Evolutionary conservation across 2,329 filamentous ascomycete species (phyloP).

Genomic region (Cladophialophora bantiana): DNA sequence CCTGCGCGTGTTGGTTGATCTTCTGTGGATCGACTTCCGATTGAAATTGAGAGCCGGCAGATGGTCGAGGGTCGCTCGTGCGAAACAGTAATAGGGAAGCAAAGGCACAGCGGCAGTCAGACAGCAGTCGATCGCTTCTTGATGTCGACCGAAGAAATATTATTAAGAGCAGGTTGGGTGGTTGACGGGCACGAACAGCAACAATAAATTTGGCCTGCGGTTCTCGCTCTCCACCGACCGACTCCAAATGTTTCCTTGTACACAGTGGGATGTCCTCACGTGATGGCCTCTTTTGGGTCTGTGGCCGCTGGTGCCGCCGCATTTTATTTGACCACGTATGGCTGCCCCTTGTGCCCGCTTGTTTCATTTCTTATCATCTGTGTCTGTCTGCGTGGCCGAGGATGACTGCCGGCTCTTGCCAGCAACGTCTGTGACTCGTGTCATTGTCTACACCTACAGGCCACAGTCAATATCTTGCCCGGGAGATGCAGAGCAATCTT

Average conservation of each 20-base stretch:
- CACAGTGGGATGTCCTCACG: constrained; percentile 11
- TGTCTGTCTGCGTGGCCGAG: constrained; percentile 10
- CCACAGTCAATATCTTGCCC: neutral
- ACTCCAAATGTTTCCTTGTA: constrained; percentile 11
- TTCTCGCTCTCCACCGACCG: constrained; percentile 20
- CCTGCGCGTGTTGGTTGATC: constrained; percentile 15
- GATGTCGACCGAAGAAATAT: constrained; percentile 1
- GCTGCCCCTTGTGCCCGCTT: constrained; percentile 19
- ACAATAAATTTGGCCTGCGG: constrained; percentile 25
- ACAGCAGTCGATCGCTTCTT: neutral
- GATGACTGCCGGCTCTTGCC: neutral
- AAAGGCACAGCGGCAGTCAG: constrained; percentile 2
- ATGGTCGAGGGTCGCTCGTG: neutral
- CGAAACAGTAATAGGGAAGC: neutral
- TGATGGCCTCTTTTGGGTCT: constrained; percentile 1
- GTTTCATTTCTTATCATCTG: constrained; percentile 24
- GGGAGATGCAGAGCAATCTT: neutral
- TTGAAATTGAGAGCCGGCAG: constrained; percentile 2
- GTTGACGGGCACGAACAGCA: neutral
- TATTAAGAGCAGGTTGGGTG: neutral
- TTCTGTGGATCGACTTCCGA: neutral
- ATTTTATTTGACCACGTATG: constrained; percentile 28
- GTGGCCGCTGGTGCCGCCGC: neutral
- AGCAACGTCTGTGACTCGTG: constrained; percentile 3
- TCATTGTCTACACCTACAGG: neutral